Evolutionary conservation across 2,329 filamentous ascomycete species (phyloP).

Genomic region (Trichophyton benhamiae): DNA sequence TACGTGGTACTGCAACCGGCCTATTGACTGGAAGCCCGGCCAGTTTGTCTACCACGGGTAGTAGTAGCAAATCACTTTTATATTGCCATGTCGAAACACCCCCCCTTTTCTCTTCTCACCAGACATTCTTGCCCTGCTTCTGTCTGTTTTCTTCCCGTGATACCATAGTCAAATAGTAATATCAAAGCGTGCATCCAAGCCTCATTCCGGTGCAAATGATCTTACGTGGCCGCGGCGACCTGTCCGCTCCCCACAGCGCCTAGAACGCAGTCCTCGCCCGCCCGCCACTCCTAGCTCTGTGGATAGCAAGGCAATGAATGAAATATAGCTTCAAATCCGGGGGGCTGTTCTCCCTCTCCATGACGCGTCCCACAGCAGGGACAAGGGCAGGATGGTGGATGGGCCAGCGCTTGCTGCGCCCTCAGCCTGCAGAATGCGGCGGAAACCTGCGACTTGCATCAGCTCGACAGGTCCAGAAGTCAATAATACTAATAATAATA

Average conservation of each 20-base stretch:
- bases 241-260: no score
- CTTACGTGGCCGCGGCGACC: background rate
- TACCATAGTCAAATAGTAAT: background rate
- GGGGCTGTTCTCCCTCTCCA: background rate
- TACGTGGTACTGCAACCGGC: slow-evolving; percentile 11
- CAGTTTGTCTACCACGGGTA: slow-evolving; percentile 6
- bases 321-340: no score
- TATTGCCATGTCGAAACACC: no score
- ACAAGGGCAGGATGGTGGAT: background rate
- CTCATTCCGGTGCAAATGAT: background rate
- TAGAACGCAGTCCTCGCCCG: no score
- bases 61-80: background rate
- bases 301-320: no score
- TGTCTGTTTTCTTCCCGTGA: background rate
- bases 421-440: background rate
- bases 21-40: slow-evolving; percentile 4
- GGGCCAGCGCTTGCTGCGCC: background rate
- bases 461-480: background rate
- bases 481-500: background rate
- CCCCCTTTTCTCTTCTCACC: background rate
- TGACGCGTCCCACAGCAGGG: background rate
- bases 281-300: no score
- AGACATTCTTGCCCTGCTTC: background rate
- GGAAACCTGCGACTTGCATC: background rate
- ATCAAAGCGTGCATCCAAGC: background rate